phyloP scores from a whole-genome alignment of 441 rosid genomes.

The Jatropha podagrica region DNA sequence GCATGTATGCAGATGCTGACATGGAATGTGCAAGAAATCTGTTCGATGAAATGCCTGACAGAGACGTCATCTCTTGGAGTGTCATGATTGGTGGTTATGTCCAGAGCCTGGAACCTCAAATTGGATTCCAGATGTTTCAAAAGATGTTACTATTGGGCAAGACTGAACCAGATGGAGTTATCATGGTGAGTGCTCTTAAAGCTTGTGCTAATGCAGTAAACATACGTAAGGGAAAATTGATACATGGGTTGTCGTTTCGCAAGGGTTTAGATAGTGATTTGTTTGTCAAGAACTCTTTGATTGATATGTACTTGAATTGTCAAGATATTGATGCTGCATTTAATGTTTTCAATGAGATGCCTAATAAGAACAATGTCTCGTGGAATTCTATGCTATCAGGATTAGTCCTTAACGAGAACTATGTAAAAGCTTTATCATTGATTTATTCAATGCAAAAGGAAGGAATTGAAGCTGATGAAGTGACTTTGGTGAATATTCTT shows the following conservation, averaged over 20 bases:
- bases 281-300: conserved; percentile 35
- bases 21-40: conserved; percentile 25
- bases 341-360: conserved; percentile 32
- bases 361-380: conserved; percentile 26
- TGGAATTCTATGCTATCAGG: conserved; percentile 42
- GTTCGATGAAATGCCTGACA: conserved; percentile 35
- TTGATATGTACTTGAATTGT: conserved; percentile 37
- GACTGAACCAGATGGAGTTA: conserved; percentile 29
- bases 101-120: conserved; percentile 11
- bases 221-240: conserved; percentile 24
- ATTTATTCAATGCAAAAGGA: conserved; percentile 26
- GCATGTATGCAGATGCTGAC: conserved; percentile 35
- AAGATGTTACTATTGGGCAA: conserved; percentile 25
- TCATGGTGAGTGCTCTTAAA: conserved; percentile 28
- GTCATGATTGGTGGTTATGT: conserved; percentile 32
- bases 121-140: conserved; percentile 29
- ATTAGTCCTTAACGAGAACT: conserved; percentile 25
- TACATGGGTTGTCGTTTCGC: conserved; percentile 28
- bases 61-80: conserved; percentile 32
- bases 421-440: conserved; percentile 23
- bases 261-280: conserved; percentile 29
- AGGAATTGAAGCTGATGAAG: conserved; percentile 19
- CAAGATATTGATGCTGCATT: conserved; percentile 24
- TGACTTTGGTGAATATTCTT: conserved; percentile 23
- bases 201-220: conserved; percentile 28